These are phyloP conservation scores for Mytilinidion resinicola DNA, from an alignment of 495 filamentous ascomycete species.

Conservation along the genomic window DNA sequence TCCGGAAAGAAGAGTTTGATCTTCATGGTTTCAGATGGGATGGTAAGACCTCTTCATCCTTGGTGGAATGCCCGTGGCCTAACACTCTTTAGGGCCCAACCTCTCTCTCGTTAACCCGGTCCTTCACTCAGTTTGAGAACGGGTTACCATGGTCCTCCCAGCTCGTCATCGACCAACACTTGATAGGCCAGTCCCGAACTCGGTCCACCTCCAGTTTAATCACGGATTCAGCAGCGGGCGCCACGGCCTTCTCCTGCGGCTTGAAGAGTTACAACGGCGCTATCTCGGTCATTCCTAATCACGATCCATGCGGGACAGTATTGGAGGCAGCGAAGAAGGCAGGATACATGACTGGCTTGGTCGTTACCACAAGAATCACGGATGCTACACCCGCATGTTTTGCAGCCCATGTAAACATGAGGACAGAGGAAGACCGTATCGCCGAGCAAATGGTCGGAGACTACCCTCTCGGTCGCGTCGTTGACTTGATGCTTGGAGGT, in stretches of 20 bases:
- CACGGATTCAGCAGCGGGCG: constrained; percentile 91
- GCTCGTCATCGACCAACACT: constrained; percentile 73
- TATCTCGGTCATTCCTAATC: constrained; percentile 80
- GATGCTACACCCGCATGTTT: constrained; percentile 98
- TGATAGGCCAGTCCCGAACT: constrained; percentile 85
- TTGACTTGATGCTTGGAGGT: constrained; percentile 89
- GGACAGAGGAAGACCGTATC: constrained; percentile 79
- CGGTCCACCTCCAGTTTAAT: constrained; percentile 74
- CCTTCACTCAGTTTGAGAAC: constrained; percentile 66
- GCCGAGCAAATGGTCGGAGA: constrained; percentile 87
- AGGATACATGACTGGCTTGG: constrained; percentile 87
- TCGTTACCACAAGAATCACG: constrained; percentile 91
- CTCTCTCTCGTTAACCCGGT: constrained; percentile 75
- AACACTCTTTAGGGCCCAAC: constrained; percentile 55
- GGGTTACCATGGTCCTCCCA: constrained; percentile 62
- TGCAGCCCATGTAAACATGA: constrained; percentile 75
- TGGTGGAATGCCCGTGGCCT: no score
- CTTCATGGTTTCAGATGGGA: constrained; percentile 98
- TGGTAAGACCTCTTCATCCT: constrained; percentile 39
- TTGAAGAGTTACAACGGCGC: constrained; percentile 93
- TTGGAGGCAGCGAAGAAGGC: constrained; percentile 88
- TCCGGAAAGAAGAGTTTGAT: constrained; percentile 84
- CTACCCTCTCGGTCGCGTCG: constrained; percentile 71
- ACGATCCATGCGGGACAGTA: constrained; percentile 84
- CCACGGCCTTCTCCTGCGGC: constrained; percentile 91